These are phyloP conservation scores for Coleophoma crateriformis DNA, from an alignment of 2,329 filamentous ascomycete species.

Conservation along the genomic window DNA sequence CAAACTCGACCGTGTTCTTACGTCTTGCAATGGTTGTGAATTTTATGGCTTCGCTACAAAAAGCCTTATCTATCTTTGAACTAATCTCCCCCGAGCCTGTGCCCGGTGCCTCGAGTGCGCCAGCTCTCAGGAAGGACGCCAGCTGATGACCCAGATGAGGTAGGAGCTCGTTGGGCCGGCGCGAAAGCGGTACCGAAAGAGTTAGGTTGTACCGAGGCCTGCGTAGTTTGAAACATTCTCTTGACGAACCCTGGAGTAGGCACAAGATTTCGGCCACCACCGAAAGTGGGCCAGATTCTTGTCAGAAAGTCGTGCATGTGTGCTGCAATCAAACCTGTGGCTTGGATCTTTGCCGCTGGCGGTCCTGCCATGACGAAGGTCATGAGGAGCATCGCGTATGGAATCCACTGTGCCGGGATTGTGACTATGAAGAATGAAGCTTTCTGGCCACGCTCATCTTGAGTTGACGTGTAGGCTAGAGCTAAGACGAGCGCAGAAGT, in stretches of 20 bases:
- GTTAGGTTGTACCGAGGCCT: conserved; percentile 39
- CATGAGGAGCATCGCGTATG: conserved; percentile 72
- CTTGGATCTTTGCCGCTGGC: conserved; percentile 52
- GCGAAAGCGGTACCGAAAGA: conserved; percentile 59
- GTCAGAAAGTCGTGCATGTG: conserved; percentile 90
- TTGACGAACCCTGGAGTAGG: conserved; percentile 69
- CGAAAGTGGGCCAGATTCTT: conserved; percentile 82
- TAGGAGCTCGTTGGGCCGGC: conserved; percentile 28
- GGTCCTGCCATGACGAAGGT: conserved; percentile 65
- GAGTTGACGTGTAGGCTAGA: conserved; percentile 75
- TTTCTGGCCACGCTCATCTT: conserved; percentile 75
- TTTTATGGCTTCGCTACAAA: too few relatives aligned
- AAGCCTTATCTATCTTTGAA: too few relatives aligned
- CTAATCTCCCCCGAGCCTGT: conserved; percentile 48
- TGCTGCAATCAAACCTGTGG: conserved; percentile 77
- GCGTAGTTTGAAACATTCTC: conserved; percentile 51
- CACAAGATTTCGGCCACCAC: conserved; percentile 73
- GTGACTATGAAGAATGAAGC: conserved; percentile 77
- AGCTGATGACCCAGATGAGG: conserved; percentile 34
- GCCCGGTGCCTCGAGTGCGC: conserved; percentile 56
- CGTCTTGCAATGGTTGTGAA: too few relatives aligned
- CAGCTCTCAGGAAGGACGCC: conserved; percentile 58
- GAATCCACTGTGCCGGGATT: conserved; percentile 76
- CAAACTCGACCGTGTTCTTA: too few relatives aligned
- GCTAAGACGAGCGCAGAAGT: conserved; percentile 68